Evolutionary conservation across 805 yeast species (phyloP).

Genomic region (Wickerhamiella azyma): DNA sequence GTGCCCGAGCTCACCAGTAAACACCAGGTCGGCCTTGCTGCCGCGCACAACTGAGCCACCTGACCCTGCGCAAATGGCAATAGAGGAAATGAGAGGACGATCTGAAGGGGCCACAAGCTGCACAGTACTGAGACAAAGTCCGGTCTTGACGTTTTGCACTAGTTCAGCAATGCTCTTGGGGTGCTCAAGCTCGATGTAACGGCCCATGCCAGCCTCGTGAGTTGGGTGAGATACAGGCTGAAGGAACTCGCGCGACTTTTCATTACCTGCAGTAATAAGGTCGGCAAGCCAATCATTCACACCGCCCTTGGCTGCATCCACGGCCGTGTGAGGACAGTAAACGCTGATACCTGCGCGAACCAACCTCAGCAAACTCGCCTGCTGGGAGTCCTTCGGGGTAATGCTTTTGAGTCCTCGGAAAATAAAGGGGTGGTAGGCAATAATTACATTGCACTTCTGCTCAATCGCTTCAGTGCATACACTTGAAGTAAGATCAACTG

Average conservation of each 20-base stretch:
- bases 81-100: conserved; percentile 28
- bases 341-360: conserved; percentile 73
- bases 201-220: conserved; percentile 65
- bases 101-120: conserved; percentile 35
- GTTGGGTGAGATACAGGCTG: conserved; percentile 31
- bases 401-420: conserved; percentile 76
- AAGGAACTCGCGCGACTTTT: conserved; percentile 28
- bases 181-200: conserved; percentile 39
- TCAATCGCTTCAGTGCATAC: conserved; percentile 79
- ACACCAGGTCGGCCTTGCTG: conserved; percentile 50
- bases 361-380: conserved; percentile 54
- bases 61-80: conserved; percentile 93
- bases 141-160: conserved; percentile 38
- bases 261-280: conserved; percentile 33
- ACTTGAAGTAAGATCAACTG: conserved; percentile 70
- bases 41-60: conserved; percentile 62
- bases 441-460: conserved; percentile 38
- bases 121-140: conserved; percentile 39
- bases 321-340: conserved; percentile 91
- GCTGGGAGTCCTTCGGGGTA: conserved; percentile 64
- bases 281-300: conserved; percentile 85
- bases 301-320: conserved; percentile 85
- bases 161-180: conserved; percentile 34
- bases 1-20: conserved; percentile 90
- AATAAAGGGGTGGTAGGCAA: conserved; percentile 92